These are phyloP conservation scores for Capsicum pubescens DNA, from an alignment of 257 asterid species.

Conservation along the genomic window DNA sequence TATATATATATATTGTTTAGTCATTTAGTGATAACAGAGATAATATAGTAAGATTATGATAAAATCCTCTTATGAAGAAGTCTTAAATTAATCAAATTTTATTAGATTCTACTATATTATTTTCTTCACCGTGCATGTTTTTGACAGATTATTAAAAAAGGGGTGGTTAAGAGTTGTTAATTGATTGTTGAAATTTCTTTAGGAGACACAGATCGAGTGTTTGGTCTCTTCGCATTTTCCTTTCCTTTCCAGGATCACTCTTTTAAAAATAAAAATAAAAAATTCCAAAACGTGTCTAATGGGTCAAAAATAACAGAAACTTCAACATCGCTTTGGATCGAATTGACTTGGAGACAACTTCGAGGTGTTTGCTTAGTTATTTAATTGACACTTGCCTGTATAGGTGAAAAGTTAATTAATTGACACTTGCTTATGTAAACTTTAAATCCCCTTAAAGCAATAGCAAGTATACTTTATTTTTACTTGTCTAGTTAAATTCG, in stretches of 20 bases:
- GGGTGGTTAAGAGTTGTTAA: background rate
- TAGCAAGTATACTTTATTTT: too few species aligned
- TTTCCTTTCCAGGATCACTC: background rate
- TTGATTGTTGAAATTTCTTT: background rate
- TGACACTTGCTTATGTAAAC: too few species aligned
- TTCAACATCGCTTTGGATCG: background rate
- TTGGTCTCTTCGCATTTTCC: background rate
- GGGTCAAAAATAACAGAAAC: background rate
- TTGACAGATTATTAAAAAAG: background rate
- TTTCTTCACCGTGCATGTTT: background rate
- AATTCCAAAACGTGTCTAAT: background rate
- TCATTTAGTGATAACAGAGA: too few species aligned
- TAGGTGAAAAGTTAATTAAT: background rate
- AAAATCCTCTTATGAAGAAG: background rate
- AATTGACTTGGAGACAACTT: conserved; percentile 16
- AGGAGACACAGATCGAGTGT: background rate
- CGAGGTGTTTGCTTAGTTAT: background rate
- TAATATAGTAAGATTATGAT: too few species aligned
- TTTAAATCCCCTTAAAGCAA: too few species aligned
- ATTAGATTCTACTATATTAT: background rate
- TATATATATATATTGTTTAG: too few species aligned
- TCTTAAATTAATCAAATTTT: background rate
- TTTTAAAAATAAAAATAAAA: too few species aligned
- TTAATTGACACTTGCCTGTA: background rate
- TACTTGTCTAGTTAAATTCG: too few species aligned